These are phyloP conservation scores for Colletotrichum endophyticum DNA, from an alignment of 2,329 filamentous ascomycete species.

Conservation along the genomic window DNA sequence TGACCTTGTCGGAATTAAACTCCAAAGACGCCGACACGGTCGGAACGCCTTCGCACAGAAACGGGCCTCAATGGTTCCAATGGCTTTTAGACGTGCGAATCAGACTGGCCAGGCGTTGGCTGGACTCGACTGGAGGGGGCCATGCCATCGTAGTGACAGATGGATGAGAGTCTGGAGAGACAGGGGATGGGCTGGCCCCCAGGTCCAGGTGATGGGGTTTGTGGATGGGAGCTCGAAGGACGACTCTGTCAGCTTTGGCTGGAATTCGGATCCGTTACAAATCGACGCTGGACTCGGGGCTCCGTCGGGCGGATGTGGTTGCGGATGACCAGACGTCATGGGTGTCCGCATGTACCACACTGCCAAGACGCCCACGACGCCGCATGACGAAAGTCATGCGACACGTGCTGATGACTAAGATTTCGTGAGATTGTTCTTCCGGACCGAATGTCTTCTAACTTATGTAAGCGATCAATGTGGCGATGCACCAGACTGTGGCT, in stretches of 20 bases:
- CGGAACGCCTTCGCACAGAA: not conserved
- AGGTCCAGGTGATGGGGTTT: not conserved
- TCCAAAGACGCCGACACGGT: not conserved
- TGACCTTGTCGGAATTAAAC: not conserved
- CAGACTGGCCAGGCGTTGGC: not conserved
- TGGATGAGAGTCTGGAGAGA: not conserved
- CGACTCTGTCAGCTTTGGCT: not conserved
- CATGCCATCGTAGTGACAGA: not conserved
- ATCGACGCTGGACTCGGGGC: not conserved
- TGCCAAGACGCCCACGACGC: not conserved
- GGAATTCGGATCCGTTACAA: not conserved
- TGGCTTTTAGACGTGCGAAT: not conserved
- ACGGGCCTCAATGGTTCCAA: not conserved
- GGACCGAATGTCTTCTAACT: fast-evolving
- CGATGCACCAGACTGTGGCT: not conserved
- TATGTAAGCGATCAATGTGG: not conserved
- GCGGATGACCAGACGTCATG: constrained; percentile 7
- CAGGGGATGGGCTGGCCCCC: not conserved
- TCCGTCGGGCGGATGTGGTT: not conserved
- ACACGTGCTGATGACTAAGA: not conserved
- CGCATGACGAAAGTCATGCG: constrained; percentile 5
- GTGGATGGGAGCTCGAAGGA: not conserved
- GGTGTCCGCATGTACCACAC: not conserved
- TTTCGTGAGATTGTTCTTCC: not conserved
- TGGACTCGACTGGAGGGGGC: not conserved